Evolutionary conservation across 2,329 filamentous ascomycete genomes (phyloP), one percentile per base, ranked within the genome.

Genomic region (Trichoderma endophyticum): DNA sequence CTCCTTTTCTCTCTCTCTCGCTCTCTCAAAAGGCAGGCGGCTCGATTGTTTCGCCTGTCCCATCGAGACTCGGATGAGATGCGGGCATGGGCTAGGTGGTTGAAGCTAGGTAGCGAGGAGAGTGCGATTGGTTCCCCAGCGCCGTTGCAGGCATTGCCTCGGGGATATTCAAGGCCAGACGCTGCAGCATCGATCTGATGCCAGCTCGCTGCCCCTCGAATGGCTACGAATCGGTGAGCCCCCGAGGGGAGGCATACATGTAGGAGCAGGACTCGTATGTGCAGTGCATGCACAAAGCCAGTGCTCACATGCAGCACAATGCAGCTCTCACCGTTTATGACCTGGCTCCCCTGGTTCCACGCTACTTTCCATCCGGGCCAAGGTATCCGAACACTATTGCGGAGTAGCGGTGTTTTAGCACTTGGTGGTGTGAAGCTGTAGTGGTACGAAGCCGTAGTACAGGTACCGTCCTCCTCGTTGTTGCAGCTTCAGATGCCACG

Each of bases 351-450:
- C 32, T 34, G 66, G 51, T 54, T 59, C 43, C 43, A 60, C 70
- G 70, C 70, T 72, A 72, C 39, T 26, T 72, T 64, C 70, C 64
- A 32, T 63, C 70, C 70, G 70, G 70, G 21, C 56, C 30, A 61
- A 57, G 62, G 63, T 43, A 54, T 28, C 59, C 51, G 32, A 43
- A 18, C 15, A 60, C 54, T 43, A 68, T 30, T 59, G 65, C 32
- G 54, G 51, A 68, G 59, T 56, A 57, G 68, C 39, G 32, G 32
- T 70, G 60, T 34, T 62, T 34, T 61, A 62, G 63, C 39, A 64
- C 43, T 21, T 34, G 57, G 39, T 51, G 30, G 36, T 28, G 15
- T 59, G 56, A 12, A 48, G 48, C 12, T n/a, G n/a, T 39, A 8
- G 36, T 14, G 11, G 30, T 32, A 32, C 14, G 12, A 36, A 36